These are phyloP conservation scores for Cyberlindnera misumaiensis DNA, from an alignment of 805 yeast species.

Conservation along the genomic window DNA sequence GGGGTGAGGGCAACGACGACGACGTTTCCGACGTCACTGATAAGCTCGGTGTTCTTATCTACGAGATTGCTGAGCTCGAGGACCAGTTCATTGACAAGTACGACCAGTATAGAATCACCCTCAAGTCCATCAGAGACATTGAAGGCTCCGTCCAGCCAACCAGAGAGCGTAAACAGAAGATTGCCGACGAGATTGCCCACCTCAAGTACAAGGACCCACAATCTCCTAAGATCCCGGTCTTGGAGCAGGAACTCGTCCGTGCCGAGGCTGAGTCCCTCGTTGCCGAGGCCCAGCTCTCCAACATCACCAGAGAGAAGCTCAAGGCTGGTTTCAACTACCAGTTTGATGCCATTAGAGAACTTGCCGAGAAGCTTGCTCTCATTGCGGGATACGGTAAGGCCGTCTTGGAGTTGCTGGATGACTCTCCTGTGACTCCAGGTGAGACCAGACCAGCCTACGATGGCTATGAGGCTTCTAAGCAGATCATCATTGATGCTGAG, in stretches of 20 bases:
- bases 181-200: slow-evolving; percentile 95
- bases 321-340: slow-evolving; percentile 97
- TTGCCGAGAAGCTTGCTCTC: slow-evolving; percentile 90
- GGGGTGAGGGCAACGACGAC: slow-evolving; percentile 98
- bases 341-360: slow-evolving; percentile 91
- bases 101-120: slow-evolving; percentile 94
- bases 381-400: slow-evolving; percentile 99
- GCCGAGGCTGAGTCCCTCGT: slow-evolving; percentile 99
- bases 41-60: slow-evolving; percentile 90
- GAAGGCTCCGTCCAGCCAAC: slow-evolving; percentile 98
- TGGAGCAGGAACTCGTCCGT: slow-evolving; percentile 97
- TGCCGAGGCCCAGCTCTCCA: slow-evolving; percentile 97
- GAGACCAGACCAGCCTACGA: slow-evolving; percentile 98
- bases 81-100: slow-evolving; percentile 97
- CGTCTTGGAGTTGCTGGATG: slow-evolving; percentile 89
- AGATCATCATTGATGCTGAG: slow-evolving; percentile 95
- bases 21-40: slow-evolving; percentile 96
- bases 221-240: slow-evolving; percentile 89
- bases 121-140: slow-evolving; percentile 91
- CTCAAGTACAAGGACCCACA: slow-evolving; percentile 97
- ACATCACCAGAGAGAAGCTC: slow-evolving; percentile 95
- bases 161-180: slow-evolving; percentile 95
- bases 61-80: slow-evolving; percentile 96
- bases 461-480: slow-evolving; percentile 97
- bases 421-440: slow-evolving; percentile 97